These are phyloP conservation scores for Porogramme epimiltina DNA, from an alignment of 1,284 basidiomycete genomes.

Conservation along the genomic window DNA sequence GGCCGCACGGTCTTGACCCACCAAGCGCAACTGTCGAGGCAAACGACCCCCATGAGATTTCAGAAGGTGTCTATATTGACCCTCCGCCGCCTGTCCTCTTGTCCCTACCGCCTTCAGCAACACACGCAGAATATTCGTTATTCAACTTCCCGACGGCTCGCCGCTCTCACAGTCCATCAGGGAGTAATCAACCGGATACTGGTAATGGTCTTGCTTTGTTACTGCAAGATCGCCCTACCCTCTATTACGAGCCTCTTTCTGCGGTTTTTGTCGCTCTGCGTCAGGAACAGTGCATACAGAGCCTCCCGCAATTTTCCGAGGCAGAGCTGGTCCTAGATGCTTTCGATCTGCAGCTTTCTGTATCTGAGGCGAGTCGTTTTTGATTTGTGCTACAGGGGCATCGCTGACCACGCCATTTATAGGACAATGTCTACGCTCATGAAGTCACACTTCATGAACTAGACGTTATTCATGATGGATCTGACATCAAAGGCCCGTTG, in stretches of 20 bases:
- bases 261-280: slow-evolving; percentile 70
- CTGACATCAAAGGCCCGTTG: slow-evolving; percentile 63
- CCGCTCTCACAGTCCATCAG: slow-evolving; percentile 31
- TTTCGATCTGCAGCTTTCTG: slow-evolving; percentile 60
- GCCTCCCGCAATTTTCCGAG: slow-evolving; percentile 48
- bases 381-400: not conserved
- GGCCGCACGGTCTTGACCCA: too few species aligned
- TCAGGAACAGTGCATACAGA: slow-evolving; percentile 53
- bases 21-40: not conserved
- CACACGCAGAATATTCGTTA: slow-evolving; percentile 48
- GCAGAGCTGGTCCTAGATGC: slow-evolving; percentile 70
- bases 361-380: slow-evolving; percentile 59
- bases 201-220: slow-evolving; percentile 36
- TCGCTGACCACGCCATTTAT: not conserved
- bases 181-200: slow-evolving; percentile 11
- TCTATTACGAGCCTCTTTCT: slow-evolving; percentile 74
- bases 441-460: slow-evolving; percentile 75
- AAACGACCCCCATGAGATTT: slow-evolving; percentile 63
- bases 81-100: slow-evolving; percentile 73
- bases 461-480: slow-evolving; percentile 68
- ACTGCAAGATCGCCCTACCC: slow-evolving; percentile 59
- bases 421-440: slow-evolving; percentile 76
- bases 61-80: slow-evolving; percentile 72
- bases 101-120: slow-evolving; percentile 43
- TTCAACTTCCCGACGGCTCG: slow-evolving; percentile 53